These are phyloP conservation scores for Clavaria fumosa DNA, from an alignment of 768 basidiomycete genomes.

Conservation along the genomic window DNA sequence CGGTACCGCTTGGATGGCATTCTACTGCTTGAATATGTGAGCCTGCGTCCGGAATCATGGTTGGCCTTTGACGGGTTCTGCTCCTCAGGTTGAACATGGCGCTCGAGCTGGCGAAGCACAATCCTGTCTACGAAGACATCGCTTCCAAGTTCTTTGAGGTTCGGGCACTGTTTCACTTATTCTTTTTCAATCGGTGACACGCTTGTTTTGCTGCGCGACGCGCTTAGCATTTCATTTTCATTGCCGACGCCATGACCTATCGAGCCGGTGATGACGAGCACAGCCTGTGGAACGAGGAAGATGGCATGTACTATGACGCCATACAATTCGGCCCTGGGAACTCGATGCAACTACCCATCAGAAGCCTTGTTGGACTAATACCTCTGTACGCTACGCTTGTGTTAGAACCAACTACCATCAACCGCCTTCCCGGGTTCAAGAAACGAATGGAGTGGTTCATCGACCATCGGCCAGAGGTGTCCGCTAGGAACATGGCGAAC, in stretches of 20 bases:
- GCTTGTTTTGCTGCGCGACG: neutral
- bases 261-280: conserved; percentile 59
- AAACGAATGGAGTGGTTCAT: conserved; percentile 99
- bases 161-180: conserved; percentile 4
- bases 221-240: conserved; percentile 86
- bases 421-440: conserved; percentile 94
- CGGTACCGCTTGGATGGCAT: conserved; percentile 99
- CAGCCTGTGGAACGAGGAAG: conserved; percentile 90
- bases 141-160: conserved; percentile 96
- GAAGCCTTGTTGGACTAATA: conserved; percentile 93
- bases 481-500: conserved; percentile 88
- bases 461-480: conserved; percentile 78
- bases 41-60: conserved; percentile 11
- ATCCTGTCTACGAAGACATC: conserved; percentile 95
- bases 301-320: conserved; percentile 98
- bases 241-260: conserved; percentile 97
- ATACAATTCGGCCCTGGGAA: conserved; percentile 74
- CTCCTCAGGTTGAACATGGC: conserved; percentile 79
- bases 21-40: conserved; percentile 93
- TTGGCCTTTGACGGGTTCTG: conserved; percentile 5
- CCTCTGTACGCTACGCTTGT: conserved; percentile 92
- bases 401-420: conserved; percentile 77
- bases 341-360: conserved; percentile 83
- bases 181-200: neutral
- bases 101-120: conserved; percentile 94